These are phyloP conservation scores for Thelonectria discophora DNA, from an alignment of 2,329 filamentous ascomycete genomes.

Conservation along the genomic window DNA sequence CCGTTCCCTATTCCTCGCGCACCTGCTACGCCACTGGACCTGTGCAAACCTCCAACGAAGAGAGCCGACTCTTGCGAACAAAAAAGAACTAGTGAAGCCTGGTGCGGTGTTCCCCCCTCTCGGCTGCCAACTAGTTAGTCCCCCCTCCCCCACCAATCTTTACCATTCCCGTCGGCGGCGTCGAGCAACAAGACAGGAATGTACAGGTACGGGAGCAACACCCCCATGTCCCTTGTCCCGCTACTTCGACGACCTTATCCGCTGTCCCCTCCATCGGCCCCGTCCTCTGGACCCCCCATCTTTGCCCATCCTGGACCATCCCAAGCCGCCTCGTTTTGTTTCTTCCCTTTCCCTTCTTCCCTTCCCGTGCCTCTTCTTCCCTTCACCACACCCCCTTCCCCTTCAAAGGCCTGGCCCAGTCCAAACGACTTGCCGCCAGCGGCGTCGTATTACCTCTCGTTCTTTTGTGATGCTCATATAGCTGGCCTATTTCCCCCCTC, in stretches of 20 bases:
- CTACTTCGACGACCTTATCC: background rate
- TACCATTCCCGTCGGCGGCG: constrained; percentile 29
- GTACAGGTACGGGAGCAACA: constrained; percentile 2
- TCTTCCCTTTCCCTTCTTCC: constrained; percentile 18
- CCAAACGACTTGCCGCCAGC: constrained; percentile 39
- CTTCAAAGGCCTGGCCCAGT: constrained; percentile 12
- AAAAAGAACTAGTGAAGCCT: constrained; percentile 2
- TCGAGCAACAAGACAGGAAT: constrained; percentile 18
- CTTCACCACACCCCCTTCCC: constrained; percentile 24
- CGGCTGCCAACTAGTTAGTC: background rate
- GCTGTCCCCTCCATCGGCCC: constrained; percentile 3
- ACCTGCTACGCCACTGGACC: background rate
- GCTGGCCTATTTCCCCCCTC: constrained; percentile 39
- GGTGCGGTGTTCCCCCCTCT: background rate
- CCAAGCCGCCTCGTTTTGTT: constrained; percentile 21
- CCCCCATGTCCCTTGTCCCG: constrained; percentile 1
- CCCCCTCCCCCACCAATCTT: constrained; percentile 27
- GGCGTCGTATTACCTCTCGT: constrained; percentile 38
- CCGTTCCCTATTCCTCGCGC: background rate
- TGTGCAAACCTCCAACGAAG: background rate
- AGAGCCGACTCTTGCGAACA: background rate
- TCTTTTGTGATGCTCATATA: constrained; percentile 43
- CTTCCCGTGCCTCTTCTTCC: constrained; percentile 18
- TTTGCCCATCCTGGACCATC: constrained; percentile 18
- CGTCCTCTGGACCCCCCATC: constrained; percentile 9